Evolutionary conservation across 2,329 filamentous ascomycete genomes (phyloP).

Genomic region (Ascochyta koolunga): DNA sequence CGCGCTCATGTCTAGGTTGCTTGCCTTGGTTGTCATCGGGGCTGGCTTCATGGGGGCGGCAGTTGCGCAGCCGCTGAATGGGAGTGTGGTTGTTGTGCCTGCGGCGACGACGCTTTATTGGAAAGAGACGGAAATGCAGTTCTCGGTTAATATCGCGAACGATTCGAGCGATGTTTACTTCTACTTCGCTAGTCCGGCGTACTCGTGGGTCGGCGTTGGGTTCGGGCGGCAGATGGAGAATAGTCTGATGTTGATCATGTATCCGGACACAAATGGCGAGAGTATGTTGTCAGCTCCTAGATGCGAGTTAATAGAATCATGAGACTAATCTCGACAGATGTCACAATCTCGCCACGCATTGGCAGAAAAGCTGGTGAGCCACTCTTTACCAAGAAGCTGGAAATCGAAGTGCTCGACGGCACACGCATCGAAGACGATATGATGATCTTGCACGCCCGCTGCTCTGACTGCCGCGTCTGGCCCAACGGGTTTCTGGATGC

Average conservation of each 20-base stretch:
- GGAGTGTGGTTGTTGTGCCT: conserved; percentile 8
- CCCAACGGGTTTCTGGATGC: conserved; percentile 44
- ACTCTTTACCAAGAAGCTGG: conserved; percentile 31
- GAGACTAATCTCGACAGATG: conserved; percentile 27
- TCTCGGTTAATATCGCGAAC: conserved; percentile 43
- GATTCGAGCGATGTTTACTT: conserved; percentile 44
- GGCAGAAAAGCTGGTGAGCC: conserved; percentile 46
- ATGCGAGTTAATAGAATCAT: not conserved
- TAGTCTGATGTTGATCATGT: conserved; percentile 54
- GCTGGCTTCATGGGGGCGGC: not conserved
- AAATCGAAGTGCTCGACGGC: conserved; percentile 39
- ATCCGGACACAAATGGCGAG: conserved; percentile 44
- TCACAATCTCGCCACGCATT: conserved; percentile 48
- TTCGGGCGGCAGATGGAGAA: conserved; percentile 52
- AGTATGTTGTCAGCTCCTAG: conserved; percentile 30
- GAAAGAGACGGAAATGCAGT: conserved; percentile 41
- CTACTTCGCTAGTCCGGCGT: conserved; percentile 43
- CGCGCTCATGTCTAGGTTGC: too few relatives aligned
- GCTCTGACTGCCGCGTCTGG: conserved; percentile 50
- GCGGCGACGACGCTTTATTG: conserved; percentile 43
- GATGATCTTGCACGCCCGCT: conserved; percentile 48
- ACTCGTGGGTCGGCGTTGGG: conserved; percentile 54
- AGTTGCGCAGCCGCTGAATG: conserved; percentile 22
- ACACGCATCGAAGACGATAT: conserved; percentile 43
- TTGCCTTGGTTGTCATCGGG: not conserved